Evolutionary conservation across 2,329 filamentous ascomycete genomes (phyloP).

Genomic region (Corinectria fuckeliana): DNA sequence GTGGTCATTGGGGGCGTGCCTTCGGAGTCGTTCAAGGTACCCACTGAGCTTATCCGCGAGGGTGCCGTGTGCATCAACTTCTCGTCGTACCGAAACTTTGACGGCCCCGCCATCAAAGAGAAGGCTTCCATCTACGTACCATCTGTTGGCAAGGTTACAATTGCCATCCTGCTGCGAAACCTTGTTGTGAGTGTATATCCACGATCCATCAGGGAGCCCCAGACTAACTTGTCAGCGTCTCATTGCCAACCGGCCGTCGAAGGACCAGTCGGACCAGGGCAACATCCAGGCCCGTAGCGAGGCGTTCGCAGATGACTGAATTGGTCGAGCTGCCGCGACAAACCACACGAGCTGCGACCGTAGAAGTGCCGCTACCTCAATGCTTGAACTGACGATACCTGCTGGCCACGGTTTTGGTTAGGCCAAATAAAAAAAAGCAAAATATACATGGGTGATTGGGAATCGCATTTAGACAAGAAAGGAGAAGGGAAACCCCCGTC

Average conservation of each 20-base stretch:
- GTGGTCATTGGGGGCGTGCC: conserved; percentile 96
- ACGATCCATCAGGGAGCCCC: not conserved
- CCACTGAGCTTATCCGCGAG: conserved; percentile 80
- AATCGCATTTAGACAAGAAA: not conserved
- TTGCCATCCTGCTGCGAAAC: conserved; percentile 88
- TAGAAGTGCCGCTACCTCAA: not conserved
- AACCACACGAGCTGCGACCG: not conserved
- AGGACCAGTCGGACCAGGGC: conserved; percentile 44
- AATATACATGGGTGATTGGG: not conserved
- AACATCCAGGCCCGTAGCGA: conserved; percentile 49
- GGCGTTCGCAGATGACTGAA: conserved; percentile 49
- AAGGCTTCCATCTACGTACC: conserved; percentile 97
- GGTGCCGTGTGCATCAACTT: conserved; percentile 99
- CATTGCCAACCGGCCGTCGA: conserved; percentile 56
- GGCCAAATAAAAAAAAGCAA: not conserved
- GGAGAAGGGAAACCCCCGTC: not conserved
- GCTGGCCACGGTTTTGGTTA: not conserved
- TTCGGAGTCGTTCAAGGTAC: conserved; percentile 86
- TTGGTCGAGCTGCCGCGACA: not conserved
- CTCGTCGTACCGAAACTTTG: conserved; percentile 94
- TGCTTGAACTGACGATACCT: conserved; percentile 12
- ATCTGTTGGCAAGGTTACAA: conserved; percentile 96
- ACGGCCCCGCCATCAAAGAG: conserved; percentile 83
- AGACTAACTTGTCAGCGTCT: conserved; percentile 51
- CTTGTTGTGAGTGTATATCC: conserved; percentile 69